Base-by-base conservation (phyloP, 106 monocot species). In the Apostasia shenzhenica region DNA sequence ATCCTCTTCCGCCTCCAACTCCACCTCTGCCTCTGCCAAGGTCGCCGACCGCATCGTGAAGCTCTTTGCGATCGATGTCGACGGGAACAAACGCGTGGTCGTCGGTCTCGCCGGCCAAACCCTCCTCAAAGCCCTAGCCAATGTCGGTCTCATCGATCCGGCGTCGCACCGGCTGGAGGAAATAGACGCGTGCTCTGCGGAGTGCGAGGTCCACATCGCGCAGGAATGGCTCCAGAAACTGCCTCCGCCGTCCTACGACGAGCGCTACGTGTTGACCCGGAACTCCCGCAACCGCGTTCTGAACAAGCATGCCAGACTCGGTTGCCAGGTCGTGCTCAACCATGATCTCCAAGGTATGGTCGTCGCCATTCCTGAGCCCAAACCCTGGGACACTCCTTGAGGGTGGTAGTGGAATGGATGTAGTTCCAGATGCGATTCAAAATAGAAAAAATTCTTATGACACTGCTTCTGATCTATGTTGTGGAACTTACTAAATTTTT, bases 191-290 rank as follows among this genome's bases (percentile, higher is more conserved):
- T 95, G 94, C 81, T 91, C 91, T 14, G 81, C 88, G 40, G 91
- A 91, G 75, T 95, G 94, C 80, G 94, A 95, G 83, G 91, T 95
- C 58, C 82, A 85, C 75, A 85, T 95, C 72, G 91, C 94, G 3
- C 81, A 88, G 79, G 91, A 95, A 73, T 91, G 88, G 91, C 86
- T 91, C 52, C 88, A 95, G 14, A 88, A 77, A 82, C 81, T 95
- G 3, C 85, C 91, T 0, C 77, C 88, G 61, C 47, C 83, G 47
- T 74, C 83, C 62, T 86, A 91, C 75, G 94, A 95, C 52, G 94
- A 95, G 85, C 70, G 61, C 47, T 91, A 91, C 72, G 80, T 95
- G 52, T 69, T 95, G 53, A 91, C 79, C 44, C 76, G 88, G 66
- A 70, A 70, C 61, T 95, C 91, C 5, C 67, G 91, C 70, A 82